A percentile compares a stretch with the other conserved stretches of the same genome.
Conservation (phyloP, 129 eudicot genomes). For the Daucus carota region DNA sequence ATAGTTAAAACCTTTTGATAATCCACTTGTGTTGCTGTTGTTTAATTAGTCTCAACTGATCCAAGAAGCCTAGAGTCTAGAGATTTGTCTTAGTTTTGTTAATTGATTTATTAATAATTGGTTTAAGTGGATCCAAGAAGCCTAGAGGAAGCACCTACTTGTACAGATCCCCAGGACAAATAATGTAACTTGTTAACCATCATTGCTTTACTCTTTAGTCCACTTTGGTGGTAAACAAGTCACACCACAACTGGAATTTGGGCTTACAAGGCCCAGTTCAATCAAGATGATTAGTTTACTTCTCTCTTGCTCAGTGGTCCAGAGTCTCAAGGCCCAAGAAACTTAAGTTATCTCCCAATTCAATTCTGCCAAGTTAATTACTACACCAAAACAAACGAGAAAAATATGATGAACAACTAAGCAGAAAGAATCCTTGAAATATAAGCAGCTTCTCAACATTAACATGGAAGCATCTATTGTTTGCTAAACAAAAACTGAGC, state of each 20-base stretch:
- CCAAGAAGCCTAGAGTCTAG: not conserved
- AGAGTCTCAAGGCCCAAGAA: too few relatives aligned
- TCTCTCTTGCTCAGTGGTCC: too few relatives aligned
- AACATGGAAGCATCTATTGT: conserved; percentile 22
- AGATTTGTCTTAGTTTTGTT: not conserved
- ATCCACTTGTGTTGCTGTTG: not conserved
- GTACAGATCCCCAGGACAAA: not conserved
- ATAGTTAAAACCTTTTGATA: not conserved
- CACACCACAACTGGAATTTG: too few relatives aligned
- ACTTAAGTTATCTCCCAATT: too few relatives aligned
- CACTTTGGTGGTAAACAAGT: not conserved
- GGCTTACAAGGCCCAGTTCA: too few relatives aligned
- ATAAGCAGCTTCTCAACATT: conserved; percentile 28
- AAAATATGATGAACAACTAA: too few relatives aligned
- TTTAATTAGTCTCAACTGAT: not conserved
- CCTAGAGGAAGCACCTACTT: not conserved
- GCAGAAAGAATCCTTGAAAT: not conserved
- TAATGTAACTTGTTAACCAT: too few relatives aligned
- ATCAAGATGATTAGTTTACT: too few relatives aligned
- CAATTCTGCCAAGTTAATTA: too few relatives aligned
- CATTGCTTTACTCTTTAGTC: not conserved
- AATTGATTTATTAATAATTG: too few relatives aligned
- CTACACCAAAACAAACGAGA: too few relatives aligned
- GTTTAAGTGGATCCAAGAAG: not conserved
- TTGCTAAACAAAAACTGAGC: conserved; percentile 22